A percentile compares a stretch with the other conserved stretches of the same genome.
phyloP scores from a whole-genome alignment of 768 basidiomycete genomes.

The Auricularia cornea region DNA sequence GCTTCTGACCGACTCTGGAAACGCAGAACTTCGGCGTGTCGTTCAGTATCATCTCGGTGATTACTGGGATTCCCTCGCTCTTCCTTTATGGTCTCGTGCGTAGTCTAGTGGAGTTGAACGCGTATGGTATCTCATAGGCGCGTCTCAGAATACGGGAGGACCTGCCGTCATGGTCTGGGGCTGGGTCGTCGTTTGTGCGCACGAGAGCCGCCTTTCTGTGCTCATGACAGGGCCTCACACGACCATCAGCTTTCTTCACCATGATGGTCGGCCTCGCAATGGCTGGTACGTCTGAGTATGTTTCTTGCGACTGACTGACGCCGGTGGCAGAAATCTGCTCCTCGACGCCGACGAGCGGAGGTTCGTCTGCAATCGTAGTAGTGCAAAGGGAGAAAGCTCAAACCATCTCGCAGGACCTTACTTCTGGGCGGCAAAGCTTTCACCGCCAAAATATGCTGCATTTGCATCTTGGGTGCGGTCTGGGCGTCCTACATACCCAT shows the following conservation, averaged over 20 bases:
- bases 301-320: not conserved
- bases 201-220: not conserved
- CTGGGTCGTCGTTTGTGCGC: conserved; percentile 54
- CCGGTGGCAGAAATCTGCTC: not conserved
- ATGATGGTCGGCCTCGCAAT: conserved; percentile 66
- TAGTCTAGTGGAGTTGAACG: conserved; percentile 1
- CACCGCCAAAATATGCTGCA: conserved; percentile 45
- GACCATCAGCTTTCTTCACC: conserved; percentile 50
- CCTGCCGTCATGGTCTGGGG: conserved; percentile 75
- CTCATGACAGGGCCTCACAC: not conserved
- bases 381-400: not conserved
- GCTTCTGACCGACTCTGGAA: not conserved
- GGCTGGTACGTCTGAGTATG: conserved; percentile 51
- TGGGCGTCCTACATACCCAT: not conserved
- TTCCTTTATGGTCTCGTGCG: conserved; percentile 62
- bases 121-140: not conserved
- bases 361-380: not conserved
- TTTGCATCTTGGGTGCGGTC: conserved; percentile 61
- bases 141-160: conserved; percentile 56
- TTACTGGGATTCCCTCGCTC: conserved; percentile 62
- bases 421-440: conserved; percentile 76
- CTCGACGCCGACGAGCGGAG: not conserved
- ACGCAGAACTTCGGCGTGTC: conserved; percentile 62
- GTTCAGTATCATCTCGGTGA: conserved; percentile 65
- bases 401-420: conserved; percentile 47